Evolutionary conservation across 2,329 filamentous ascomycete species (phyloP), one percentile per base, ranked within the genome.

Genomic region (Colletotrichum orchidophilum): DNA sequence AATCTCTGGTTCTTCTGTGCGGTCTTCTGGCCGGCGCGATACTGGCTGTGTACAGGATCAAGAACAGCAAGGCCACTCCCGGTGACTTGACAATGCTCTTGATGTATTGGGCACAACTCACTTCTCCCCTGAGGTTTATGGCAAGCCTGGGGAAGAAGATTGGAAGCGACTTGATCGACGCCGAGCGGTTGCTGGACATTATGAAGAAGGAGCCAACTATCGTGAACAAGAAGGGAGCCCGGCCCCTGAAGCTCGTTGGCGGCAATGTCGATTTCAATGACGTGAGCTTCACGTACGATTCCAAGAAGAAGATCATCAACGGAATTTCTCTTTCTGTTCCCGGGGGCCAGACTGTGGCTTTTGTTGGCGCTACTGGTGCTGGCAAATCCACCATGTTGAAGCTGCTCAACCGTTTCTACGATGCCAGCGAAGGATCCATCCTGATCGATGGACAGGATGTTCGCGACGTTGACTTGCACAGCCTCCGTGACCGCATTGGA

Each of bases 81-180:
- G 92, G 92, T 66, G 87, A 92, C 73, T 94, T 94, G 75, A 90
- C 93, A 66, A 89, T 91, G 81, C 83, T 94, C 18, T 81, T 94
- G 71, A 92, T 91, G 63, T 94, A 94, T 79, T 93, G 93, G 91
- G 87, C 88, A 21, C 92, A 94, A 76, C 84, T 94, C 46, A 92
- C 92, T 54, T 87, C 88, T 2, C 92, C 92, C 2, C 85, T 94
- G 63, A 91, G 91, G 74, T 94, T 93, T 79, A 94, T 94, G 76
- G 86, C 88, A 7, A 81, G 82, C 21, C 80, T 90, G 31, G 87
- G 88, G 7, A 88, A 87, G 75, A 86, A 80, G 59, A 84, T 91
- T 72, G 88, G 87, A 67, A 84, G 85, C 72, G 85, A 89, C 67
- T 82, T 91, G 42, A 87, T 90, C 54, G 84, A 89, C 67, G 88